Evolutionary conservation across 169 alveolate genomes (phyloP).

Genomic region (Babesia bovis): DNA sequence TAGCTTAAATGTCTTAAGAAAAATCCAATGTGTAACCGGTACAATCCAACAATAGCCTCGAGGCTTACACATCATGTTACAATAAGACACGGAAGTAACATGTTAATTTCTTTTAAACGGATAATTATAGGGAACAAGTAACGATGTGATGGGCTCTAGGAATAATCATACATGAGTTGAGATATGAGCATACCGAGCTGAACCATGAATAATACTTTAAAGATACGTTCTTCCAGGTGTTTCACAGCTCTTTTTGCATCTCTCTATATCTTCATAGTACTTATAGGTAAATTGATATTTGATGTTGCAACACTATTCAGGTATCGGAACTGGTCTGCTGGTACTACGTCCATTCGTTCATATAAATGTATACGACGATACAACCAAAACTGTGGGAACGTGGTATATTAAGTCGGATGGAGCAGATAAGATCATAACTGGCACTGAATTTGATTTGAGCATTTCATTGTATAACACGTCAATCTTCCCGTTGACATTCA

Average conservation of each 20-base stretch:
- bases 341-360: conserved; percentile 32
- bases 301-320: neutral
- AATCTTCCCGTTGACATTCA: conserved; percentile 56
- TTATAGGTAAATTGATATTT: conserved; percentile 6
- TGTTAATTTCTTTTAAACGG: too few species aligned
- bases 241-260: neutral
- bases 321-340: conserved; percentile 32
- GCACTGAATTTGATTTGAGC: conserved; percentile 57
- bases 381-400: conserved; percentile 7
- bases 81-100: too few species aligned
- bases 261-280: conserved; percentile 7
- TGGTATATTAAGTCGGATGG: conserved; percentile 55
- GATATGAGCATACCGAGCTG: too few species aligned
- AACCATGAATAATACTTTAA: conserved; percentile 15
- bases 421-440: conserved; percentile 52
- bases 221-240: neutral
- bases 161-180: too few species aligned
- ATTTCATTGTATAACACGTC: conserved; percentile 61
- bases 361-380: conserved; percentile 4
- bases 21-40: neutral
- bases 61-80: too few species aligned
- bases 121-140: too few species aligned
- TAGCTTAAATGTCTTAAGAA: too few species aligned
- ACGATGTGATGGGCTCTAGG: too few species aligned
- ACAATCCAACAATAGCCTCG: neutral